Percentiles rank a stretch among this genome's conserved stretches.
Conservation (phyloP, 352 stramenopile genomes). For the Phytophthora europaea region DNA sequence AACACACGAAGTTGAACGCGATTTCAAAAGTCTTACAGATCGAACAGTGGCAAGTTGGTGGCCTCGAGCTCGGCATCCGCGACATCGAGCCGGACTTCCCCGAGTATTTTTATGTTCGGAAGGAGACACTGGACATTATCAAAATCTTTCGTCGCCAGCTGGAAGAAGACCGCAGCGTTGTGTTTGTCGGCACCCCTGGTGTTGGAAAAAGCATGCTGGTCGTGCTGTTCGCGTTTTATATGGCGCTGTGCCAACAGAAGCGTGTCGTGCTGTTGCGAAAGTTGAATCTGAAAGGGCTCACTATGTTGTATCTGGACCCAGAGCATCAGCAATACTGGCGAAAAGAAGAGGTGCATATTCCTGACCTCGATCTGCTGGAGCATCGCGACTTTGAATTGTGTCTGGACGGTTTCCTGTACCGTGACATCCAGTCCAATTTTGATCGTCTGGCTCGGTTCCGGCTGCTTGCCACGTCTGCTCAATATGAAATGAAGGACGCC, state of each 20-base stretch:
- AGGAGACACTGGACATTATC: constrained; percentile 42
- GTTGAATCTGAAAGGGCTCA: constrained; percentile 30
- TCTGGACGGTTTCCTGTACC: not conserved
- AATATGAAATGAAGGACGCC: not conserved
- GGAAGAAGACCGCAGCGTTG: constrained; percentile 21
- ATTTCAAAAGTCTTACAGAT: constrained; percentile 27
- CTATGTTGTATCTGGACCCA: constrained; percentile 39
- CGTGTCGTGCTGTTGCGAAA: constrained; percentile 44
- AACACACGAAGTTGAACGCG: constrained; percentile 9
- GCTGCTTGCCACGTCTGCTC: not conserved
- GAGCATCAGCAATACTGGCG: constrained; percentile 33
- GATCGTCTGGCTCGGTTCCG: not conserved
- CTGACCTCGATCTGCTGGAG: constrained; percentile 22
- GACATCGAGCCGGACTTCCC: constrained; percentile 43
- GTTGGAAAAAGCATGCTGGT: constrained; percentile 45
- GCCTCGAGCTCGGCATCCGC: constrained; percentile 33
- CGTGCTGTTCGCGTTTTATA: constrained; percentile 43
- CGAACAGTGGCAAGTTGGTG: constrained; percentile 32
- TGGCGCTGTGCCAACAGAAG: constrained; percentile 39
- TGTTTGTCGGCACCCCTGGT: constrained; percentile 41
- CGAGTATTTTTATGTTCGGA: constrained; percentile 44
- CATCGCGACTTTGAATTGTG: constrained; percentile 23
- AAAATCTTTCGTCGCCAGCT: constrained; percentile 32
- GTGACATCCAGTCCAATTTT: not conserved
- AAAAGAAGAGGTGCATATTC: constrained; percentile 6